A percentile compares a stretch with the other conserved stretches of the same genome.
These are phyloP conservation scores for Fistulina hepatica DNA, from an alignment of 1,284 basidiomycete genomes.

Conservation along the genomic window DNA sequence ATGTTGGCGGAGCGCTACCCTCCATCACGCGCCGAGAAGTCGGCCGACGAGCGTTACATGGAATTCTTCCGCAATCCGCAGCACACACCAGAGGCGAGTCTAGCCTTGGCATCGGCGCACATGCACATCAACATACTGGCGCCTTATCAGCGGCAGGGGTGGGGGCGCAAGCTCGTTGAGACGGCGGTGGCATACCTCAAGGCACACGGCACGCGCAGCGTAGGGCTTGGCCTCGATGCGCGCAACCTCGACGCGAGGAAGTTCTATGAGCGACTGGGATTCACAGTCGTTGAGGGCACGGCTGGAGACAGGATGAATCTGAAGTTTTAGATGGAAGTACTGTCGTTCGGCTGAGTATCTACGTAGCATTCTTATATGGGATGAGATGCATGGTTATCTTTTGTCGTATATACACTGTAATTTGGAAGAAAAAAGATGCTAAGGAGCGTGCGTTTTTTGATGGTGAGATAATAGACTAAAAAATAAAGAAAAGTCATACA, in stretches of 20 bases:
- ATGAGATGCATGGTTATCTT: too few species aligned
- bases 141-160: slow-evolving; percentile 48
- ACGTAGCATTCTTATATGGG: slow-evolving; percentile 8
- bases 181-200: slow-evolving; percentile 39
- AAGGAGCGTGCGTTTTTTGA: too few species aligned
- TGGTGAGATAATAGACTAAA: too few species aligned
- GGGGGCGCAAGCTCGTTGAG: slow-evolving; percentile 48
- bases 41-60: slow-evolving; percentile 41
- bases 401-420: too few species aligned
- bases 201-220: slow-evolving; percentile 32
- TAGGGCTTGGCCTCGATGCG: slow-evolving; percentile 55
- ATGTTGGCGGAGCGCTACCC: slow-evolving; percentile 42
- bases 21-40: slow-evolving; percentile 26
- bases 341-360: slow-evolving; percentile 4
- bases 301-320: slow-evolving; percentile 24
- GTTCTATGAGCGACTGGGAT: slow-evolving; percentile 50
- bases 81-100: slow-evolving; percentile 32
- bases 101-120: slow-evolving; percentile 51
- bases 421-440: too few species aligned
- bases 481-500: too few species aligned
- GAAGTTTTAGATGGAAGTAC: slow-evolving; percentile 8
- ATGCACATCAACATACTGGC: slow-evolving; percentile 58
- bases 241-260: slow-evolving; percentile 42
- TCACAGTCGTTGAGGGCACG: slow-evolving; percentile 38
- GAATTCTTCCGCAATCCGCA: slow-evolving; percentile 38